Base-by-base conservation (phyloP, 495 filamentous ascomycete genomes). In the Ascobolus immersus region DNA sequence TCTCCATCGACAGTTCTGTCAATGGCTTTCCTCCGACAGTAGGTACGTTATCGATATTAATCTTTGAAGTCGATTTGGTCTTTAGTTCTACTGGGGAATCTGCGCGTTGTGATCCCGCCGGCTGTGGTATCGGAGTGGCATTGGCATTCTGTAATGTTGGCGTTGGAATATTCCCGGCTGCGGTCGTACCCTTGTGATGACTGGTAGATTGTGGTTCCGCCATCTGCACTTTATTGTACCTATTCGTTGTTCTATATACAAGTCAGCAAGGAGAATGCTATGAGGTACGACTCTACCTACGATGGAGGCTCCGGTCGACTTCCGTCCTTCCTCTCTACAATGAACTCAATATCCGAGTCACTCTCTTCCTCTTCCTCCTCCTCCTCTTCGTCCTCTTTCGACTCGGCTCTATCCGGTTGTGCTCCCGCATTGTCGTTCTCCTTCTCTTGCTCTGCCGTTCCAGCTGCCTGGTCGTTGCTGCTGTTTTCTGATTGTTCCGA, bases 1-100 rank as follows among this genome's bases (percentile, higher is more conserved):
- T 50, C 44, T 82, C 77, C 33, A 84, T 70, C 45, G 80, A 76
- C 49, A 90, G 64, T 38, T 78, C 73, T 0, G 74, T 84, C 38
- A 90, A 72, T 4, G 75, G 69, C 44, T 79, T 82, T 17, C 74
- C 73, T 4, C 73, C 71, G 47, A 82, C 75, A 13, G 71, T 52
- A 2, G 86, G 82, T 42, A 76, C 77, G n/a, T 65, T 70, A 53
- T 81, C 62, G 15, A 93, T 59, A 47, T 94, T 77, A 36, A 93
- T 64, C 20, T 66, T 81, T 10, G 79, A 90, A 28, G 68, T 74
- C 12, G 71, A 75, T 17, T 68, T 55, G 5, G 67, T 60, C 29
- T 56, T 57, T 40, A 49, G 48, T 24, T 64, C 50, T 7, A 59
- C 54, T 1, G 64, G 33, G 13, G 50, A 43, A 17, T 49, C 51